Base-by-base conservation (phyloP, 768 basidiomycete species). In the Termitomyces heimii region DNA sequence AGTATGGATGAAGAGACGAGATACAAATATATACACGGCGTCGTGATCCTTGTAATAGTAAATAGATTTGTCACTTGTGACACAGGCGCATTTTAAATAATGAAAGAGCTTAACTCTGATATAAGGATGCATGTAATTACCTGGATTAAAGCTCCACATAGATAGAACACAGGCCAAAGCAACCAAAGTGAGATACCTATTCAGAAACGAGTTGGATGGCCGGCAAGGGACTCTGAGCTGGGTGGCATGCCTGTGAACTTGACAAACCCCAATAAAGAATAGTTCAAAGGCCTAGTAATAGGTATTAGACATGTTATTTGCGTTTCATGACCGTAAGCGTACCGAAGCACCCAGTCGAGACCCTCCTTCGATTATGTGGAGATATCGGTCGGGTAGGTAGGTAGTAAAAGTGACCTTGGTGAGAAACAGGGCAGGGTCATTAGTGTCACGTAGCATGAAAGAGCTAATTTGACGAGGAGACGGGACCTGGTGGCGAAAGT, bases 371-470 rank as follows among this genome's bases (percentile, higher is more conserved):
- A 45, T 35, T 60, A 66, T 47, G 56, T 62, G 29, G 65, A 59
- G 13, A 70, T 67, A 48, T 80, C 74, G 8, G 83, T 78, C 29
- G 88, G 87, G 65, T 89, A 89, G 65, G 65, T 79, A 88, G 1
- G 76, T 79, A 29, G 81, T 85, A 63, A 85, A 89, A 0, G 78
- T 77, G 31, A 86, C 77, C 67, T 89, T 84, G 39, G 85, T 79
- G 7, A 89, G 73, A 32, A 71, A 62, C 31, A 89, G 68, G 0
- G 82, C 84, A 22, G 75, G 73, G 20, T 71, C 50, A 60, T 62
- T 49, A 57, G 68, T 35, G 60, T 51, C 65, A 47, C 64, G 71
- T 46, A 77, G 69, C 63, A 72, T 80, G 31, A 73, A 69, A 54
- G 64, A 66, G 32, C 84, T 79, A 48, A 84, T 65, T 8, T 68